phyloP scores from a whole-genome alignment of 2,329 filamentous ascomycete species.

The Stagonosporopsis rhizophila region DNA sequence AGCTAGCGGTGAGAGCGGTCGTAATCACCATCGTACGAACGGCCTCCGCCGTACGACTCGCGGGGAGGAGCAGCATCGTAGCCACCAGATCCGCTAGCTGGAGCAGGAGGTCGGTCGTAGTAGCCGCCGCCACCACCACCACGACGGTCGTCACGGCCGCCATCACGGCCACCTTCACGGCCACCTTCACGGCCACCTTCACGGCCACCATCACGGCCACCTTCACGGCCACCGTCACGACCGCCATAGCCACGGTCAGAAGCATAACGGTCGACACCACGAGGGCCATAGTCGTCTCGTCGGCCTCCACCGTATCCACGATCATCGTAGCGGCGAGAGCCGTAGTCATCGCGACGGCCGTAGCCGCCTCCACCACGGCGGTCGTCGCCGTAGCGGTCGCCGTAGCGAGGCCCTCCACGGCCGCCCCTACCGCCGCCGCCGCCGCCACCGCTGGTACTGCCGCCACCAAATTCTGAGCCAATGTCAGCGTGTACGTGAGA shows the following conservation, averaged over 20 bases:
- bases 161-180: conserved; percentile 44
- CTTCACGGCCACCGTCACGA: conserved; percentile 58
- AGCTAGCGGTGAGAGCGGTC: conserved; percentile 53
- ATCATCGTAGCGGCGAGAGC: conserved; percentile 50
- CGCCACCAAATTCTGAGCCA: conserved; percentile 54
- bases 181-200: conserved; percentile 30
- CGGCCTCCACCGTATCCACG: conserved; percentile 65
- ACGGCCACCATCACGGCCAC: conserved; percentile 52
- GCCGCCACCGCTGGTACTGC: conserved; percentile 51
- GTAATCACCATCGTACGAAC: conserved; percentile 54
- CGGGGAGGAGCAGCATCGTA: conserved; percentile 49
- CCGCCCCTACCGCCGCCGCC: conserved; percentile 53
- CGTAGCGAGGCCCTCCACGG: conserved; percentile 59
- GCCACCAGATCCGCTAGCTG: conserved; percentile 36
- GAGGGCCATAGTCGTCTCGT: conserved; percentile 48
- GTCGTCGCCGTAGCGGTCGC: conserved; percentile 56
- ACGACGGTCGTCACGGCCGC: conserved; percentile 60
- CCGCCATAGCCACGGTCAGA: conserved; percentile 65
- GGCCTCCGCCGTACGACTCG: conserved; percentile 47
- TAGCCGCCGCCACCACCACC: conserved; percentile 52
- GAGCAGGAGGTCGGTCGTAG: conserved; percentile 59
- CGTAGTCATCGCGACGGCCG: conserved; percentile 57
- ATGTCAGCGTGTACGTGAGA: conserved; percentile 19
- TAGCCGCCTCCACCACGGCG: conserved; percentile 57
- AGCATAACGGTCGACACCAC: conserved; percentile 62